Evolutionary conservation across 2,329 filamentous ascomycete genomes (phyloP).

Genomic region (Hymenoscyphus infarciens): DNA sequence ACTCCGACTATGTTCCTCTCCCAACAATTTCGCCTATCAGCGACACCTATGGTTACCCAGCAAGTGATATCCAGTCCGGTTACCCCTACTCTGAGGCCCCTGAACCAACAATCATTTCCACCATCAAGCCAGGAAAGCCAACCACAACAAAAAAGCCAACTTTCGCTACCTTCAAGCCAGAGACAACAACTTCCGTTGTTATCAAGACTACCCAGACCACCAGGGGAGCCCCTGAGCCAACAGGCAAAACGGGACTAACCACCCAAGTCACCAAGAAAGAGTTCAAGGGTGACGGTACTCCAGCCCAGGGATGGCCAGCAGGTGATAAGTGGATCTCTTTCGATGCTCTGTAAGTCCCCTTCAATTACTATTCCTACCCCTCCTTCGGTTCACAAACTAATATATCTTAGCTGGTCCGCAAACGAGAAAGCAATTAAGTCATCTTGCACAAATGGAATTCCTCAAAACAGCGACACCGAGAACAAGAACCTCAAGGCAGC

Average conservation of each 20-base stretch:
- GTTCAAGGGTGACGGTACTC: conserved; percentile 10
- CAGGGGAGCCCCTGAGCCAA: background rate
- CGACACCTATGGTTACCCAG: background rate
- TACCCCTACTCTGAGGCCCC: background rate
- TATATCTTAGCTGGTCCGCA: background rate
- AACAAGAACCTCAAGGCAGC: conserved; percentile 9
- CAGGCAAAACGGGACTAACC: background rate
- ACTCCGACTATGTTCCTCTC: background rate
- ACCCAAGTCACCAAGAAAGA: background rate
- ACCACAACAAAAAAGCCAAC: background rate
- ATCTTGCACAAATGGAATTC: background rate
- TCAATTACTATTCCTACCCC: background rate
- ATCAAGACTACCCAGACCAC: background rate
- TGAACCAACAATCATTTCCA: background rate
- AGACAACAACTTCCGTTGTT: background rate
- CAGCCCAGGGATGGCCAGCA: conserved; percentile 11
- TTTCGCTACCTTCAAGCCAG: background rate
- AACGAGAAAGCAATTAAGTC: background rate
- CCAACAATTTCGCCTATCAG: background rate
- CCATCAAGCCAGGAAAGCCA: background rate
- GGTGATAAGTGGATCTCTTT: conserved; percentile 10
- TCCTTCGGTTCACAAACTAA: background rate
- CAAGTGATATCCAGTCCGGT: background rate
- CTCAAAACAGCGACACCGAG: conserved; percentile 8
- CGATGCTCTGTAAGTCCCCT: conserved; percentile 8